phyloP scores from a whole-genome alignment of 495 filamentous ascomycete species.

The Annulohypoxylon moriforme region DNA sequence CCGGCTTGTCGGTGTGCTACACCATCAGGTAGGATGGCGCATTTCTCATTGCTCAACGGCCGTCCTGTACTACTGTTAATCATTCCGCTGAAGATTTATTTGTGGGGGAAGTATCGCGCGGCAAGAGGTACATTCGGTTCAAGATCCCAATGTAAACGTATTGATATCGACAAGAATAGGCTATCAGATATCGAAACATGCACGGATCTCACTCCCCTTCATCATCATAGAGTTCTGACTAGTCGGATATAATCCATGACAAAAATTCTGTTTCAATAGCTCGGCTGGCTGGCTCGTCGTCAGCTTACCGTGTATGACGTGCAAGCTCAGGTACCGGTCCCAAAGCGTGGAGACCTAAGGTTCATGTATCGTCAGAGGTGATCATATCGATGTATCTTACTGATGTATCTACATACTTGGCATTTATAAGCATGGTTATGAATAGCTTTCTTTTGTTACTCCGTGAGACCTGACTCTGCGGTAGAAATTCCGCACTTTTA shows the following conservation, averaged over 20 bases:
- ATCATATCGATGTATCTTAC: constrained; percentile 4
- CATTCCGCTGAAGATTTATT: background rate
- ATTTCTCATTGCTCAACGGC: constrained; percentile 1
- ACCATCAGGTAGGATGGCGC: background rate
- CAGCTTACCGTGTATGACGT: constrained; percentile 8
- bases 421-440: background rate
- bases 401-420: constrained; percentile 4
- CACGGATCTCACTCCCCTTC: background rate
- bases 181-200: background rate
- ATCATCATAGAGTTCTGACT: constrained; percentile 18
- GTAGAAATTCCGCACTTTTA: background rate
- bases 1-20: constrained; percentile 3
- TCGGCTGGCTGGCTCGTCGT: background rate
- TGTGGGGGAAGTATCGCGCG: background rate
- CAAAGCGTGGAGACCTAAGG: background rate
- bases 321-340: background rate
- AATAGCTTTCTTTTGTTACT: background rate
- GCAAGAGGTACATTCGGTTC: background rate
- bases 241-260: constrained; percentile 6
- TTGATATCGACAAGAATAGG: background rate
- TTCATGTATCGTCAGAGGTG: background rate
- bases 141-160: too few relatives aligned
- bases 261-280: constrained; percentile 3
- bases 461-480: background rate
- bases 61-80: constrained; percentile 7